Evolutionary conservation across 1,284 basidiomycete species (phyloP).

Genomic region (Wolfiporia cocos): DNA sequence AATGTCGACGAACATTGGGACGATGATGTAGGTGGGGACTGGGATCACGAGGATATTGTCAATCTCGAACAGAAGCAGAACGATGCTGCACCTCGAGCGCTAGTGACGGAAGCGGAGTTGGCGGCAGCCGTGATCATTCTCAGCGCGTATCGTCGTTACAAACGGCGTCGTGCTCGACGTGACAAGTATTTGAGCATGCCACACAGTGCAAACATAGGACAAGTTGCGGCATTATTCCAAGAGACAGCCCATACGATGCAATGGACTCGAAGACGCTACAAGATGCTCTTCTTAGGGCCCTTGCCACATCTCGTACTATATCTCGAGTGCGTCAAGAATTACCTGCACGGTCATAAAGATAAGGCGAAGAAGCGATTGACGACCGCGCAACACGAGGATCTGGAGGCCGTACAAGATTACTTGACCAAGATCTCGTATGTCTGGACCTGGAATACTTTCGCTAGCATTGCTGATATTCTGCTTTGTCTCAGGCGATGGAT

Average conservation of each 20-base stretch:
- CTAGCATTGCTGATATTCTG: neutral
- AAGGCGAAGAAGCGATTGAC: constrained; percentile 28
- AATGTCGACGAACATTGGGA: too few species aligned
- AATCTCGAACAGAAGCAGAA: too few species aligned
- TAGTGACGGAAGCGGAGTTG: neutral
- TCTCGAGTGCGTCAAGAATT: constrained; percentile 30
- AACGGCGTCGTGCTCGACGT: neutral
- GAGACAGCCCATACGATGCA: neutral
- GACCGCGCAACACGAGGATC: constrained; percentile 23
- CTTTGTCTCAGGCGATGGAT: constrained; percentile 7
- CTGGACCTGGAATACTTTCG: neutral
- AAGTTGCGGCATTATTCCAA: neutral
- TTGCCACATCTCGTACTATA: constrained; percentile 42
- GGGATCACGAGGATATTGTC: too few species aligned
- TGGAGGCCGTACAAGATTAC: constrained; percentile 29
- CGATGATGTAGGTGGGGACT: too few species aligned
- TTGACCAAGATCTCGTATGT: constrained; percentile 21
- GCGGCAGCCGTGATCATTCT: neutral
- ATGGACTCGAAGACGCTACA: constrained; percentile 25
- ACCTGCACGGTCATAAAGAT: constrained; percentile 27
- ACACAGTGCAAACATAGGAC: neutral
- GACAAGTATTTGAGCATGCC: neutral
- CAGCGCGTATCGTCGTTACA: neutral
- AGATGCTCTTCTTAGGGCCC: constrained; percentile 40
- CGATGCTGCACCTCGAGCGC: too few species aligned